Conservation (phyloP, 192 early-diverging fungal species). For the Powellomyces hirtus region DNA sequence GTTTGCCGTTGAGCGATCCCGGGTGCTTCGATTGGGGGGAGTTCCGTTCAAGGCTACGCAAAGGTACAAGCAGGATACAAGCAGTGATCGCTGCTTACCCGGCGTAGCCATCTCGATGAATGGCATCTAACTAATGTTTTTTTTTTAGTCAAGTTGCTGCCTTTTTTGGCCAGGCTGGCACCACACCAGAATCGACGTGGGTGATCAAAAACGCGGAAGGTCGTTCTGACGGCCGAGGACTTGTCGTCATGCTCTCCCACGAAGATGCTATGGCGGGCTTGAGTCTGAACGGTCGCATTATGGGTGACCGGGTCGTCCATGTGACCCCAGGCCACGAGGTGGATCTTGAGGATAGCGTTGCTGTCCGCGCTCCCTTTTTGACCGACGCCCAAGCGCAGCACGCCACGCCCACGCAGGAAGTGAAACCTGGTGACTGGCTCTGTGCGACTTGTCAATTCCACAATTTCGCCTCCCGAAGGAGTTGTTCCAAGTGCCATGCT, state of each 20-base stretch:
- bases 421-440: slow-evolving; percentile 69
- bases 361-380: slow-evolving; percentile 58
- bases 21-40: slow-evolving; percentile 62
- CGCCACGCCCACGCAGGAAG: slow-evolving; percentile 15
- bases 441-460: slow-evolving; percentile 68
- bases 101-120: too few relatives aligned
- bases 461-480: slow-evolving; percentile 64
- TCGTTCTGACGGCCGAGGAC: slow-evolving; percentile 64
- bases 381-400: slow-evolving; percentile 24
- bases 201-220: slow-evolving; percentile 59
- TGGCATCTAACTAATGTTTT: too few relatives aligned
- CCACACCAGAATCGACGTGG: slow-evolving; percentile 56
- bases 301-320: slow-evolving; percentile 60
- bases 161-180: slow-evolving; percentile 29
- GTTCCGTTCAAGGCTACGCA: slow-evolving; percentile 62
- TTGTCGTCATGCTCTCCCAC: slow-evolving; percentile 63
- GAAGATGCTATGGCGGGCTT: slow-evolving; percentile 62
- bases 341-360: slow-evolving; percentile 57
- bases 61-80: too few relatives aligned
- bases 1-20: slow-evolving; percentile 63
- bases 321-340: slow-evolving; percentile 60
- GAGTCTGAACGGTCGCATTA: slow-evolving; percentile 58
- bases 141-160: slow-evolving; percentile 1
- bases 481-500: slow-evolving; percentile 68
- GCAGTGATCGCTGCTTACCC: too few relatives aligned